These are phyloP conservation scores for Phyllostachys edulis DNA, from an alignment of 176 grass and related monocot genomes.

Conservation along the genomic window DNA sequence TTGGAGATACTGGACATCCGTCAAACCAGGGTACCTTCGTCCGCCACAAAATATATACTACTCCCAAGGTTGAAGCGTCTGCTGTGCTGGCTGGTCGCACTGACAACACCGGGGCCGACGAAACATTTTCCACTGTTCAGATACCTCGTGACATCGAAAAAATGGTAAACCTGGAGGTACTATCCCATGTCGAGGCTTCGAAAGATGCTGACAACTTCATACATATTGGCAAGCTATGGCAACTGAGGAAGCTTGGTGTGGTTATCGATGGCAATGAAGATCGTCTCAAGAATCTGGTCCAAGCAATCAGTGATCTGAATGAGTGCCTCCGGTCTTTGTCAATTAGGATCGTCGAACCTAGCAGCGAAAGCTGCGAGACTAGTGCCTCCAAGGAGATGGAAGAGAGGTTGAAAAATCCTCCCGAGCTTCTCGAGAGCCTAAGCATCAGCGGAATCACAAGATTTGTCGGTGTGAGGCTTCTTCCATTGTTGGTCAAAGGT, in stretches of 20 bases:
- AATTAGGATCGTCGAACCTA: neutral
- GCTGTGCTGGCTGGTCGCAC: neutral
- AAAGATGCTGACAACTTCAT: neutral
- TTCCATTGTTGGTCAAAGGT: neutral
- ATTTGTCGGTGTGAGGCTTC: neutral
- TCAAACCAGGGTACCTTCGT: neutral
- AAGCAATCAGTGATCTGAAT: neutral
- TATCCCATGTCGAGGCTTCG: neutral
- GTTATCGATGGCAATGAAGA: neutral
- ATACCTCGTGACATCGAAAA: neutral
- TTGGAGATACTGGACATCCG: neutral
- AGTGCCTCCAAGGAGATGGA: no score
- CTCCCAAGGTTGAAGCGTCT: neutral
- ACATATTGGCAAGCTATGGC: neutral
- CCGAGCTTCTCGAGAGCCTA: slow-evolving; percentile 22
- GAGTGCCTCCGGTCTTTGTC: neutral
- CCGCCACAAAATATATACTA: neutral
- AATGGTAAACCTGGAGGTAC: neutral
- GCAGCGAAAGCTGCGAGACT: no score
- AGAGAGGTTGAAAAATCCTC: neutral
- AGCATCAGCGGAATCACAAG: slow-evolving; percentile 2
- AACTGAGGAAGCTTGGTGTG: neutral
- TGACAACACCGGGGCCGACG: neutral
- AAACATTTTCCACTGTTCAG: neutral
- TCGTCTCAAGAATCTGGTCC: neutral